These are phyloP conservation scores for Trametes cinnabarina DNA, from an alignment of 768 basidiomycete species.

Conservation along the genomic window DNA sequence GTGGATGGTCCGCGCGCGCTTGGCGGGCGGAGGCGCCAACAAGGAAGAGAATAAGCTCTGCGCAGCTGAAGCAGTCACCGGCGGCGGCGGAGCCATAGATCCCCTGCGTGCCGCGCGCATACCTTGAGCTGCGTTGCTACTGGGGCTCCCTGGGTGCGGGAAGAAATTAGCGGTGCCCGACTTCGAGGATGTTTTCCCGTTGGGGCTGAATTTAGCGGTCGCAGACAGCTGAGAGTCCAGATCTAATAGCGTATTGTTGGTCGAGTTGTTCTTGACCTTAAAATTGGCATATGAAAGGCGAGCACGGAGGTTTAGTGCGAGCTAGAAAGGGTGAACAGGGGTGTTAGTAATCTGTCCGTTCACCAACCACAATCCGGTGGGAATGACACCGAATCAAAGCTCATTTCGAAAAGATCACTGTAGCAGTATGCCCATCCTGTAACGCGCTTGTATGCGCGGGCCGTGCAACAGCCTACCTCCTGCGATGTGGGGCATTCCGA, in stretches of 20 bases:
- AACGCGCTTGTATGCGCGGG: no score
- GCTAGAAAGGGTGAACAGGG: slow-evolving; percentile 43
- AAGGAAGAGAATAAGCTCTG: slow-evolving; percentile 74
- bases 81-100: slow-evolving; percentile 30
- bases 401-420: no score
- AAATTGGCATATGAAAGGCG: slow-evolving; percentile 82
- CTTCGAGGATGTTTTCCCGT: slow-evolving; percentile 20
- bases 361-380: slow-evolving; percentile 5
- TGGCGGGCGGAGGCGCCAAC: slow-evolving; percentile 71
- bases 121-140: slow-evolving; percentile 43
- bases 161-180: slow-evolving; percentile 42
- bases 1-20: slow-evolving; percentile 77
- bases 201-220: slow-evolving; percentile 35
- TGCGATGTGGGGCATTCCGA: no score
- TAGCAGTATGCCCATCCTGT: no score
- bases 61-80: slow-evolving; percentile 37
- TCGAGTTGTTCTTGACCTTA: slow-evolving; percentile 75
- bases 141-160: slow-evolving; percentile 51
- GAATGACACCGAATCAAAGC: no score
- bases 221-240: slow-evolving; percentile 59
- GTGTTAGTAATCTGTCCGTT: slow-evolving; percentile 8
- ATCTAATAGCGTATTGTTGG: slow-evolving; percentile 64
- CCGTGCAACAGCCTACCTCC: no score
- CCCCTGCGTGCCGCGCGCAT: slow-evolving; percentile 25
- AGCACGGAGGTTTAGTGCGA: slow-evolving; percentile 76